A percentile compares a stretch with the other conserved stretches of the same genome.
Conservation (phyloP, 129 eudicot species). For the Mikania micrantha region DNA sequence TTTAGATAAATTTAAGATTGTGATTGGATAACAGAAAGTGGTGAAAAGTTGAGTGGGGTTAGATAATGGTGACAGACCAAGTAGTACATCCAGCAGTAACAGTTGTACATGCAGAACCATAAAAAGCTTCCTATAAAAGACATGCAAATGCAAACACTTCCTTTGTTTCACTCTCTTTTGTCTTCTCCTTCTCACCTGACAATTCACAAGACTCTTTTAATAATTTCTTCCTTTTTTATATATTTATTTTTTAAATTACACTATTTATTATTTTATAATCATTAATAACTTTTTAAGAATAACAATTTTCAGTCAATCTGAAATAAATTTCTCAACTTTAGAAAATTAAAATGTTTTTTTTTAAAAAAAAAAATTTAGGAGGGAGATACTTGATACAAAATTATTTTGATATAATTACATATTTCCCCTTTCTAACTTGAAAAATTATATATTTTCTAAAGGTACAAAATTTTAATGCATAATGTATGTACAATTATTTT, state of each 20-base stretch:
- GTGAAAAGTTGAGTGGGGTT: slow-evolving; percentile 23
- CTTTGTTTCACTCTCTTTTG: slow-evolving; percentile 41
- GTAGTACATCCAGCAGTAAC: slow-evolving; percentile 30
- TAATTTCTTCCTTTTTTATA: background rate
- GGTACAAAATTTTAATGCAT: too few relatives aligned
- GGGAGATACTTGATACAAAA: too few relatives aligned
- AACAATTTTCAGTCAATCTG: too few relatives aligned
- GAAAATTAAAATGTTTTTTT: too few relatives aligned
- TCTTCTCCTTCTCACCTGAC: slow-evolving; percentile 35
- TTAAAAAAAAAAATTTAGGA: too few relatives aligned
- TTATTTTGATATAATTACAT: too few relatives aligned
- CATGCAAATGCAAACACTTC: slow-evolving; percentile 41
- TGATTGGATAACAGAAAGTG: slow-evolving; percentile 17
- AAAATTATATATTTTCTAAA: too few relatives aligned
- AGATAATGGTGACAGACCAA: slow-evolving; percentile 16
- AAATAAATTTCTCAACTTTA: too few relatives aligned
- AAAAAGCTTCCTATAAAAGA: slow-evolving; percentile 30
- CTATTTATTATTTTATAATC: background rate
- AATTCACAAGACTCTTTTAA: slow-evolving; percentile 30
- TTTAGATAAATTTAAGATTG: background rate
- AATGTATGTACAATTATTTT: too few relatives aligned
- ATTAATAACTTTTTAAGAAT: too few relatives aligned
- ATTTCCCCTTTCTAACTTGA: too few relatives aligned
- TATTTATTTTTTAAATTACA: background rate
- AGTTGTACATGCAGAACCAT: slow-evolving; percentile 29